phyloP scores from a whole-genome alignment of 208 protist genomes.

The Porcisia hertigi region DNA sequence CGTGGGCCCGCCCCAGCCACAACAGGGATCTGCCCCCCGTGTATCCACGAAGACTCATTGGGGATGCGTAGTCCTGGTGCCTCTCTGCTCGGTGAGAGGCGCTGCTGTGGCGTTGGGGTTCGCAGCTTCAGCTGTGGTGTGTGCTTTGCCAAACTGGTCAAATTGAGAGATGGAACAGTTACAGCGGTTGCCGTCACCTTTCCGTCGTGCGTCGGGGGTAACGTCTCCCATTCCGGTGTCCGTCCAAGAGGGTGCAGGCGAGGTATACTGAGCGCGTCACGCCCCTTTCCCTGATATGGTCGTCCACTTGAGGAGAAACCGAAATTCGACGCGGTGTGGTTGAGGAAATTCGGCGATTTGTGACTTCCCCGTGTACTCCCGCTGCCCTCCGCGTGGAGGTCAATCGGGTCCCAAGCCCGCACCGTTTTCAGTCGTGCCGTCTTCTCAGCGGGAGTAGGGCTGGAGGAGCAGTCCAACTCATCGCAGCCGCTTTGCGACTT shows the following conservation, averaged over 20 bases:
- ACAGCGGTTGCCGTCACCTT: background rate
- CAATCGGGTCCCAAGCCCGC: background rate
- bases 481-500: background rate
- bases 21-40: background rate
- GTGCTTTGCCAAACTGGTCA: background rate
- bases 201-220: background rate
- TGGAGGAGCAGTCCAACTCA: background rate
- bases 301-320: background rate
- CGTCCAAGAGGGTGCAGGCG: background rate
- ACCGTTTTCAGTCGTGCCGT: background rate
- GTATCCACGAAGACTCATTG: constrained; percentile 7
- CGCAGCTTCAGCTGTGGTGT: background rate
- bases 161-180: background rate
- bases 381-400: background rate
- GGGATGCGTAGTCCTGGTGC: constrained; percentile 5
- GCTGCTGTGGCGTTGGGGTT: constrained; percentile 1
- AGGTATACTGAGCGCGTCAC: background rate
- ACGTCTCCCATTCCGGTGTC: background rate
- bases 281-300: background rate
- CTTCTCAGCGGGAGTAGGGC: background rate
- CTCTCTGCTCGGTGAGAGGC: background rate
- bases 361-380: constrained; percentile 6
- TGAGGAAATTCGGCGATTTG: constrained; percentile 10
- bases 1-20: background rate
- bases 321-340: constrained; percentile 7